A percentile compares a stretch with the other conserved stretches of the same genome.
Conservation (phyloP, 306 rosid genomes). For the Quercus rubra region DNA sequence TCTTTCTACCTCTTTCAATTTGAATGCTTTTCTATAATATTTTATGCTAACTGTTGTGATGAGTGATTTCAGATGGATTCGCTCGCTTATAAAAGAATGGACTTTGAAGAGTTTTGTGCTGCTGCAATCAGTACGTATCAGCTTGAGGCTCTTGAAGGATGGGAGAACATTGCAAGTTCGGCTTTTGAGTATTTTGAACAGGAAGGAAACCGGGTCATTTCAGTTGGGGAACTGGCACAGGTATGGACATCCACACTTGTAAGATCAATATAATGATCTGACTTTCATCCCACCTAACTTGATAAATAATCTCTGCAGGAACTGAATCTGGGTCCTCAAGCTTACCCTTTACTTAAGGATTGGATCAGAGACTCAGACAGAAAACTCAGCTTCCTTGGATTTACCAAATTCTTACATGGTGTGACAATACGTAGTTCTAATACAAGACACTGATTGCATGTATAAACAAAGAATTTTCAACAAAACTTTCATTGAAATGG, state of each 20-base stretch:
- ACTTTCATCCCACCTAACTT: slow-evolving; percentile 7
- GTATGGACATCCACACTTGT: slow-evolving; percentile 36
- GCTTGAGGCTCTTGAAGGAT: slow-evolving; percentile 77
- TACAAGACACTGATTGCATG: slow-evolving; percentile 58
- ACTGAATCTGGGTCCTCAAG: slow-evolving; percentile 75
- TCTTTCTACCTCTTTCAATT: background rate
- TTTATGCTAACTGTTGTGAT: slow-evolving; percentile 17
- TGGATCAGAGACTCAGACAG: slow-evolving; percentile 88
- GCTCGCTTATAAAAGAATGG: slow-evolving; percentile 61
- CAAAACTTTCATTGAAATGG: slow-evolving; percentile 34
- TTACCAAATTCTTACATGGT: slow-evolving; percentile 86
- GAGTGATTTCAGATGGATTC: slow-evolving; percentile 71
- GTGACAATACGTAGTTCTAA: slow-evolving; percentile 68
- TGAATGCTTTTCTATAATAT: slow-evolving; percentile 5
- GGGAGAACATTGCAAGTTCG: slow-evolving; percentile 73
- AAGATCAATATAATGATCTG: background rate
- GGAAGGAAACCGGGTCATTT: slow-evolving; percentile 70
- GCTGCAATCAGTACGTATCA: slow-evolving; percentile 88
- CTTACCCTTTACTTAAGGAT: slow-evolving; percentile 62
- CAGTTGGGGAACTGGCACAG: slow-evolving; percentile 89
- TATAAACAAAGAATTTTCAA: slow-evolving; percentile 18
- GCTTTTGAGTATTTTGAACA: slow-evolving; percentile 74
- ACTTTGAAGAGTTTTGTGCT: slow-evolving; percentile 89
- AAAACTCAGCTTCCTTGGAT: slow-evolving; percentile 83
- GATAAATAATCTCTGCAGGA: slow-evolving; percentile 55